Evolutionary conservation across 176 grass and related monocot species (phyloP), one percentile per base, ranked within the genome.

Genomic region (Carex myosuroides): DNA sequence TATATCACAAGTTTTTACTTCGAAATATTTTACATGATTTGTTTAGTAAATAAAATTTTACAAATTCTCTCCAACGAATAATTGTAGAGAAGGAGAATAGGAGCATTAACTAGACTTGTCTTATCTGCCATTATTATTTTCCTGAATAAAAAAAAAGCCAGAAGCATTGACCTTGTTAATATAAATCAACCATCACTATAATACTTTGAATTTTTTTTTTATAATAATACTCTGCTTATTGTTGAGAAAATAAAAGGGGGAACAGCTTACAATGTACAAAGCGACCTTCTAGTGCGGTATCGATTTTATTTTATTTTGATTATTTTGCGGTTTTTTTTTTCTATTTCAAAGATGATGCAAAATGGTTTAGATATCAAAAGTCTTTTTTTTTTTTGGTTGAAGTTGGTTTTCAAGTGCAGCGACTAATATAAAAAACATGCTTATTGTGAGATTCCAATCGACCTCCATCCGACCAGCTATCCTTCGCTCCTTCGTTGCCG

Each of bases 31-130:
- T 17, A 2, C 29, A 68, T 68, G 64, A 68, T 69, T 69, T 39
- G 29, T 69, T 69, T 70, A 39, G 16, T 64, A 3, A 6, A 37
- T 39, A 13, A 16, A 70, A n/a, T 41, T 70, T 18, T 70, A 39
- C 32, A 41, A n/a, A 26, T 13, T 48, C 41, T 22, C 10, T 72
- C 69, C 33, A 11, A 11, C 3, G 5, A 4, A 0, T 18, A 42
- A 21, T 41, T 73, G 41, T 33, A 58, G 5, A 17, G 50, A 16
- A 60, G 8, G 53, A 44, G 3, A 52, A 5, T 52, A 39, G 2
- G 50, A 35, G 60, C 58, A 65, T 82, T 82, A 33, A 65, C 18
- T 64, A 66, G 80, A 82, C 37, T 29, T 81, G 58, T 44, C 80
- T 65, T 50, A 57, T 65, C 58, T 42, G 79, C 60, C 60, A 81